Evolutionary conservation across 2,329 filamentous ascomycete genomes (phyloP), one percentile per base, ranked within the genome.

Genomic region (Fusarium drepaniforme): DNA sequence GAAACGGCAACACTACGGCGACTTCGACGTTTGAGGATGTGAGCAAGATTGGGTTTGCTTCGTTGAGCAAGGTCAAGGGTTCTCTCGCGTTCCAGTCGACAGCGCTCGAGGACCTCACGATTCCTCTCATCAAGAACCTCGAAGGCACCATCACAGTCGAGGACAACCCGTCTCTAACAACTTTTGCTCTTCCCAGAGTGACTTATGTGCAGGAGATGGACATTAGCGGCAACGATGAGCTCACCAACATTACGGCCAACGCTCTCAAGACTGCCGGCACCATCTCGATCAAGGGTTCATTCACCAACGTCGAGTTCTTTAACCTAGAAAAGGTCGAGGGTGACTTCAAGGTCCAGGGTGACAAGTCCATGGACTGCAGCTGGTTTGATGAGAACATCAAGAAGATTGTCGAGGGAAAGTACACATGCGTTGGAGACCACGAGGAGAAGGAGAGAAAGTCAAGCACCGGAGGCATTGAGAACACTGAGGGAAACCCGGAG

Each of bases 351-450:
- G 67, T 80, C 3, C 23, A 33, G 1, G 79, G 79, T 9, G 71
- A 68, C 35, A 73, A 79, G 44, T 76, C 77, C 8, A 79, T 80
- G 77, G 79, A 80, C 33, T 80, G 79, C 61, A 79, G 77, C 64
- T 80, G 79, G 79, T 79, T 80, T n/a, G 77, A 80, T n/a, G 56
- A 66, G 6, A 78, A 80, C 25, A 60, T 80, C 40, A 69, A 77
- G 67, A 74, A 70, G 13, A 78, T 80, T 46, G 77, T 80, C 15
- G 67, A 68, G 33, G 79, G 79, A 40, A 78, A 68, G 8, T 80
- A 78, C 40, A 42, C 67, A 3, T 80, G 79, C 42, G 72, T 75
- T 8, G 79, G 79, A 23, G 66, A 77, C 46, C 78, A 80, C 57
- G 72, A 78, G 11, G 53, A 78, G 66, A 79, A 76, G 63, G 72